phyloP scores from a whole-genome alignment of 306 rosid genomes.

The Hylodesmum podocarpum region DNA sequence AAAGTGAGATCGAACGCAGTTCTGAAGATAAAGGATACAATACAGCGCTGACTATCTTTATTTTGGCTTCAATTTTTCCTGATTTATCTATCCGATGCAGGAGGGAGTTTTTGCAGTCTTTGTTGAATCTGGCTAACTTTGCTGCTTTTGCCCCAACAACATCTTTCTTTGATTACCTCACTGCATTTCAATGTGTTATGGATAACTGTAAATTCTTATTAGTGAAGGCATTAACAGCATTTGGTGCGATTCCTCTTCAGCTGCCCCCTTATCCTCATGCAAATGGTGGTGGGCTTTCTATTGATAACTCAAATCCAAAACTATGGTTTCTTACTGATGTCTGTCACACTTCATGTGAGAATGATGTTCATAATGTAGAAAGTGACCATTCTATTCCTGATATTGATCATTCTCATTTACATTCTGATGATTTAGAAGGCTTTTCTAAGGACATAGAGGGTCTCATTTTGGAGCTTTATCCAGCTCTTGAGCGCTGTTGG shows the following conservation, averaged over 20 bases:
- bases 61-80: slow-evolving; percentile 79
- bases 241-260: slow-evolving; percentile 62
- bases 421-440: slow-evolving; percentile 64
- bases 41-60: slow-evolving; percentile 71
- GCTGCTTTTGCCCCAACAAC: slow-evolving; percentile 67
- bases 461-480: slow-evolving; percentile 63
- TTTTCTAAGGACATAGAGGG: slow-evolving; percentile 57
- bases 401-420: slow-evolving; percentile 34
- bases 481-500: slow-evolving; percentile 77
- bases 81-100: slow-evolving; percentile 66
- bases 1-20: slow-evolving; percentile 37
- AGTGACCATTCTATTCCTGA: slow-evolving; percentile 27
- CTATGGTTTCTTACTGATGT: slow-evolving; percentile 65
- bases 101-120: slow-evolving; percentile 73
- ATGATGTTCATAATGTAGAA: slow-evolving; percentile 45
- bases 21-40: slow-evolving; percentile 50
- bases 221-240: slow-evolving; percentile 48
- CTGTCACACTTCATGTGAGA: slow-evolving; percentile 32
- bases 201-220: slow-evolving; percentile 67
- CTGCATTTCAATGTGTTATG: slow-evolving; percentile 78
- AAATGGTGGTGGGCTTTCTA: slow-evolving; percentile 36
- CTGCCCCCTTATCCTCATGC: slow-evolving; percentile 33
- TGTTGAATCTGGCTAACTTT: slow-evolving; percentile 62
- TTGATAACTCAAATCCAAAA: slow-evolving; percentile 43
- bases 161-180: slow-evolving; percentile 71